Conservation (phyloP, 129 eudicot species). For the Smallanthus sonchifolius region DNA sequence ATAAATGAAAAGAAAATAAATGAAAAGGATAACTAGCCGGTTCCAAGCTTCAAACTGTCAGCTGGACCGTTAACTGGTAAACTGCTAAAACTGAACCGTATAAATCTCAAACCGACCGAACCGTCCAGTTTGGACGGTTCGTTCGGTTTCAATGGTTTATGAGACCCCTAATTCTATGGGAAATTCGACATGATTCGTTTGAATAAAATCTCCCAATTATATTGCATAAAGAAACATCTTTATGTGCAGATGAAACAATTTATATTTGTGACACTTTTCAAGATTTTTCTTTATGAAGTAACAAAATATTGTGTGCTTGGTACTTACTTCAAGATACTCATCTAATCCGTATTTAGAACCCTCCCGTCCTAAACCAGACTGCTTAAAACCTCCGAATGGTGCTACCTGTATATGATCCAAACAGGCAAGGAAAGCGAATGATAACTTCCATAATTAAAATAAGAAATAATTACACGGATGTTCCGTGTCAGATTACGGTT, state of each 20-base stretch:
- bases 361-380: conserved; percentile 92
- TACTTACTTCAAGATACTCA: conserved; percentile 75
- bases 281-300: background rate
- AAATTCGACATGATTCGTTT: background rate
- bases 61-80: too few relatives aligned
- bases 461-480: background rate
- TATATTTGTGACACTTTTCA: background rate
- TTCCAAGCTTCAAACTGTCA: background rate
- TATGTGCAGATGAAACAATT: background rate
- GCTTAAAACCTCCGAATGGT: conserved; percentile 92
- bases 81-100: background rate
- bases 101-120: background rate
- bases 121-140: background rate
- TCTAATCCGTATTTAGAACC: conserved; percentile 92
- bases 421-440: background rate
- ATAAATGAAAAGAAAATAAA: too few relatives aligned
- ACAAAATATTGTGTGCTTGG: background rate
- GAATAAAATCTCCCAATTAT: background rate
- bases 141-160: background rate
- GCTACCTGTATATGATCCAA: conserved; percentile 53
- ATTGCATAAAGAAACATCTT: background rate
- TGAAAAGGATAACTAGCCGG: background rate
- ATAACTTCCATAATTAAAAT: background rate
- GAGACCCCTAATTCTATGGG: background rate
- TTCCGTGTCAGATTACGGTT: background rate